These are phyloP conservation scores for Penicillium cataractarum DNA, from an alignment of 495 filamentous ascomycete genomes.

Conservation along the genomic window DNA sequence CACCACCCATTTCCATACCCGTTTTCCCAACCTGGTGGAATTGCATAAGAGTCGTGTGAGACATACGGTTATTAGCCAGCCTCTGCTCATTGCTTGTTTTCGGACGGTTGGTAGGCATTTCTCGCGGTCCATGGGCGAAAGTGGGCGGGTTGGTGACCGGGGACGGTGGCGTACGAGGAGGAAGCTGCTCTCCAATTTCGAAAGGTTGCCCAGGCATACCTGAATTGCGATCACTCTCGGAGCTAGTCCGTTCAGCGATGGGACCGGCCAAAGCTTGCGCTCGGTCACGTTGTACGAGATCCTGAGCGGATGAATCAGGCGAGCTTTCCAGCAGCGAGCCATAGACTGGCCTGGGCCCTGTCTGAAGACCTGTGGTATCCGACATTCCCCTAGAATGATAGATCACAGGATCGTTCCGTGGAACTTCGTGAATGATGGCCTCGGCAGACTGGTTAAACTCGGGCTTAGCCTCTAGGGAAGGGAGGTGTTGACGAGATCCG, in stretches of 20 bases:
- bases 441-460: conserved; percentile 45
- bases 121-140: conserved; percentile 71
- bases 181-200: conserved; percentile 50
- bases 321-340: conserved; percentile 37
- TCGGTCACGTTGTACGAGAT: conserved; percentile 38
- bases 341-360: conserved; percentile 23
- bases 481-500: conserved; percentile 45
- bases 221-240: conserved; percentile 57
- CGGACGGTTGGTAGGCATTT: conserved; percentile 67
- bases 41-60: conserved; percentile 76
- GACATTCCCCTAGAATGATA: conserved; percentile 59
- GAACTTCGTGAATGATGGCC: conserved; percentile 36
- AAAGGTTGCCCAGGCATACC: conserved; percentile 23
- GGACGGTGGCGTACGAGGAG: conserved; percentile 63
- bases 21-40: conserved; percentile 66
- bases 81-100: conserved; percentile 74
- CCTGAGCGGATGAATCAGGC: conserved; percentile 43
- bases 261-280: conserved; percentile 27
- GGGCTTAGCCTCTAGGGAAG: conserved; percentile 57
- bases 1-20: conserved; percentile 32
- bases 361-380: conserved; percentile 48
- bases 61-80: conserved; percentile 78
- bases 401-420: conserved; percentile 34
- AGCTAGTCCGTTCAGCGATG: conserved; percentile 57
- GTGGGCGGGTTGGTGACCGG: conserved; percentile 76